A percentile compares a stretch with the other conserved stretches of the same genome.
Conservation (phyloP, 768 basidiomycete species). For the Termitomyces heimii region DNA sequence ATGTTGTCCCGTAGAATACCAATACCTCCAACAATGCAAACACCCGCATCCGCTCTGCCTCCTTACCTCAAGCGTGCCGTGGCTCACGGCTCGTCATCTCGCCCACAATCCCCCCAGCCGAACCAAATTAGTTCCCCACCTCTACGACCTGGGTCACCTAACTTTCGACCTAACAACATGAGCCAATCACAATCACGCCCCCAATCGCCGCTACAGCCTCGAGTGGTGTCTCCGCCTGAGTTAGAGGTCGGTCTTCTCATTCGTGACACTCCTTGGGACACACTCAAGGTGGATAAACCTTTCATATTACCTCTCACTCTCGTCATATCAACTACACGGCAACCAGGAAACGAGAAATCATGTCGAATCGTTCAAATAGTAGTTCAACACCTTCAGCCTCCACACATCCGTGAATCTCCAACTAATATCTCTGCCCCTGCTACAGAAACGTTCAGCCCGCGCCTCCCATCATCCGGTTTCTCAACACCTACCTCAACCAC, state of each 20-base stretch:
- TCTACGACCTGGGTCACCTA: conserved; percentile 35
- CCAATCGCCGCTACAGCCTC: conserved; percentile 26
- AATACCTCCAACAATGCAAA: conserved; percentile 34
- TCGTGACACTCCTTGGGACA: conserved; percentile 37
- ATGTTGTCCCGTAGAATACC: conserved; percentile 83
- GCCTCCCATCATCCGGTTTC: conserved; percentile 42
- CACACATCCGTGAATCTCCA: conserved; percentile 18
- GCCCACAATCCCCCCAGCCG: conserved; percentile 56
- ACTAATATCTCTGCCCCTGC: conserved; percentile 14
- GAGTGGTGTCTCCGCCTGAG: conserved; percentile 25
- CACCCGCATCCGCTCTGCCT: conserved; percentile 68
- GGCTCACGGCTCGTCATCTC: conserved; percentile 33
- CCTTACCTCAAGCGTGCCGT: conserved; percentile 62
- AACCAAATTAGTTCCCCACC: conserved; percentile 49
- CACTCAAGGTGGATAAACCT: conserved; percentile 46
- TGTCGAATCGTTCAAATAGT: conserved; percentile 45
- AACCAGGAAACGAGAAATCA: conserved; percentile 21
- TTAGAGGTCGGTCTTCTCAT: conserved; percentile 57
- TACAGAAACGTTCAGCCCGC: conserved; percentile 25
- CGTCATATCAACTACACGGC: conserved; percentile 41
- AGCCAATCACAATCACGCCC: conserved; percentile 25
- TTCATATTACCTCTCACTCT: conserved; percentile 55
- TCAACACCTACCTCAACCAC: conserved; percentile 45
- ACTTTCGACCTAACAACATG: conserved; percentile 33
- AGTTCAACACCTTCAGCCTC: conserved; percentile 60